A percentile compares a stretch with the other conserved stretches of the same genome.
phyloP scores from a whole-genome alignment of 345 rosid genomes.

The Gossypium sturtianum region DNA sequence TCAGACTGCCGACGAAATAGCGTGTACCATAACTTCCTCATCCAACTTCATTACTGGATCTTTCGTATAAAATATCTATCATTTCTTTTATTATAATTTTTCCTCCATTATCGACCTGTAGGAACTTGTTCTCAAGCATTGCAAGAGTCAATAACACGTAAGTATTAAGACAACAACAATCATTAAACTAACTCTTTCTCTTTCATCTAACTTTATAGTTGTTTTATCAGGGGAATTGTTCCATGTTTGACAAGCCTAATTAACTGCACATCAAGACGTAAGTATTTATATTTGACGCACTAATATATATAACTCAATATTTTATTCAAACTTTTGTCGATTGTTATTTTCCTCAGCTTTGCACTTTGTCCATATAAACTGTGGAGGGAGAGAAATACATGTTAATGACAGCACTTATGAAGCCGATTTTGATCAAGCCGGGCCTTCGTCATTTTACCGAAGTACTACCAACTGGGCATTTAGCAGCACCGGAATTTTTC shows the following conservation, averaged over 20 bases:
- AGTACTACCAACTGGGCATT: constrained; percentile 39
- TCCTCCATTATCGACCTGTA: no score
- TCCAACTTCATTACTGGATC: no score
- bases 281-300: neutral
- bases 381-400: constrained; percentile 33
- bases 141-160: no score
- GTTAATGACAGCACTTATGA: constrained; percentile 21
- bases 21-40: no score
- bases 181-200: neutral
- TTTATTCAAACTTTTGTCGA: neutral
- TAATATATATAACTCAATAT: no score
- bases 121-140: no score
- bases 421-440: constrained; percentile 26
- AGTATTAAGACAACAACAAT: no score
- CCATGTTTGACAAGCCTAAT: constrained; percentile 12
- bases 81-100: no score
- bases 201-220: neutral
- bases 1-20: neutral
- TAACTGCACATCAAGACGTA: neutral
- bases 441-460: constrained; percentile 22
- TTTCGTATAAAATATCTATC: no score
- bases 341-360: constrained; percentile 22
- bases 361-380: constrained; percentile 28
- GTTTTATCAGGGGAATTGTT: constrained; percentile 10
- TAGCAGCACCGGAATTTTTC: constrained; percentile 47